Base-by-base conservation (phyloP, 371 early-diverging fungal species). In the Massospora cicadina region DNA sequence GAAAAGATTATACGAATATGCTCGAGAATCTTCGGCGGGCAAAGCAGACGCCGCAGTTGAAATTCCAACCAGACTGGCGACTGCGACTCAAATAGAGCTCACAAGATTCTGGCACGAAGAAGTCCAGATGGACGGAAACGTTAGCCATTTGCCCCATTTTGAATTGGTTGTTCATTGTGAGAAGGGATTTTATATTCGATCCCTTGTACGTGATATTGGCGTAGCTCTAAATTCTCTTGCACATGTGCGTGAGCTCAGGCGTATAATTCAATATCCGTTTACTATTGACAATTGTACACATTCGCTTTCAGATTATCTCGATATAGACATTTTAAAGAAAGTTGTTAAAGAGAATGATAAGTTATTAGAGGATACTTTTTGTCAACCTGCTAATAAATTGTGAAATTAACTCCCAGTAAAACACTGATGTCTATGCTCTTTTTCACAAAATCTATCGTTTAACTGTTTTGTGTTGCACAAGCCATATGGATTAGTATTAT, bases 1-100 rank as follows among this genome's bases (percentile, higher is more conserved):
- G 12, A 77, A 76, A 63, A 65, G 79, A n/a, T 65, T 82, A 24
- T 81, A 82, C 65, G 79, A 81, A 54, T 81, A 80, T 64, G 81
- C 81, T 1, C 72, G 81, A 17, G 66, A 68, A 24, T 27, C n/a
- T 43, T 43, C 43, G 10, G 13, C 13, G 32, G 56, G 1, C 30
- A 21, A 17, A 55, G 63, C 57, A 5, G 54, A 21, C 21, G 54
- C 25, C 7, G 28, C 25, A 57, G 59, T 32, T 10, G 55, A 33
- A 24, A 54, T 56, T 55, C 26, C 21, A 12, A 7, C 32, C 26
- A 24, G 28, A 55, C 23, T n/a, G 55, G n/a, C n/a, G 43, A 57
- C 33, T 24, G 21, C 10, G 26, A 63, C 5, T 2, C 24, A 30
- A 30, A 17, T 57, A 55, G 32, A 61, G 55, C n/a, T 23, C 24